Base-by-base conservation (phyloP, 208 protist species). In the Trypanosoma brucei region DNA sequence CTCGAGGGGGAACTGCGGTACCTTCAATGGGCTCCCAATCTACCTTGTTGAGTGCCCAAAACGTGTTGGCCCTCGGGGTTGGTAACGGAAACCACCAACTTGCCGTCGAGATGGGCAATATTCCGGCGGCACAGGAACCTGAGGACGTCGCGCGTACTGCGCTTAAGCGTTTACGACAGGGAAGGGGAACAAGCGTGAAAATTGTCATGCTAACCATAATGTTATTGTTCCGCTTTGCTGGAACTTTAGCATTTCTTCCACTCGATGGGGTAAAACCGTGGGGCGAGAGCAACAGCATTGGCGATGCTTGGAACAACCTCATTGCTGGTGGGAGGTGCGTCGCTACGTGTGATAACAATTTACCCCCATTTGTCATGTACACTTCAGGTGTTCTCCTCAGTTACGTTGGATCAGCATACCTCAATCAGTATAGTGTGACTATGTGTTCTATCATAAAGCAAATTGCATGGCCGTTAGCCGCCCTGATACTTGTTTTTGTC, bases 391-490 rank as follows among this genome's bases (percentile, higher is more conserved):
- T 92, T 59, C 67, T 91, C 39, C 81, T 89, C 65, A 87, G 75
- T 13, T 92, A 91, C 72, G 45, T 91, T 42, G 84, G 84, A 1
- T 67, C 72, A 40, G 84, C 84, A 30, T 92, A 94, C 64, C 73
- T 94, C n/a, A 92, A 94, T 67, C 88, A 94, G 51, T 86, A 91
- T 72, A 91, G 84, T 63, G 83, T 87, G 0, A 78, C 83, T 5
- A 65, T 92, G 37, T 92, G 88, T 75, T 88, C 82, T 52, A 90
- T 92, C 50, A 78, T 94, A 51, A 81, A 62, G 11, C 88, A 94
- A 68, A 75, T 94, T 36, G 84, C 81, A 14, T 86, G 81, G 3
- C 88, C 88, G 0, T 53, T 92, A 30, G 91, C 88, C 7, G 88
- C 84, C 34, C 59, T 94, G 22, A 7, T 92, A 55, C 74, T 94